phyloP scores from a whole-genome alignment of 768 basidiomycete species.

The Pluteus cervinus region DNA sequence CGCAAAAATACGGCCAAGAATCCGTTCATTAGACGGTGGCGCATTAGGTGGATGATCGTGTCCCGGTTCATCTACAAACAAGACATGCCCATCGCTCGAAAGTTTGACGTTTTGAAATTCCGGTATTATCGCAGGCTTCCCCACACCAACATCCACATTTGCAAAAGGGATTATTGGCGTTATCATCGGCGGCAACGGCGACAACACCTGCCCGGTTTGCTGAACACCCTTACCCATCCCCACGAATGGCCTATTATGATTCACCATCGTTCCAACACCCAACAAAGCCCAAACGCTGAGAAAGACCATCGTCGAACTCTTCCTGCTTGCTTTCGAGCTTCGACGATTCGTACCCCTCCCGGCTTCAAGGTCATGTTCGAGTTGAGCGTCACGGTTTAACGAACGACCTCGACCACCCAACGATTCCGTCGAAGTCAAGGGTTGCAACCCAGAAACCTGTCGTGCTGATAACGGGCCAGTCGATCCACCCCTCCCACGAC shows the following conservation, averaged over 20 bases:
- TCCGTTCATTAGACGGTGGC: slow-evolving; percentile 40
- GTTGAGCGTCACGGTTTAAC: too few species aligned
- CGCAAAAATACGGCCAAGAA: slow-evolving; percentile 87
- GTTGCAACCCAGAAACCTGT: too few species aligned
- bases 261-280: slow-evolving; percentile 48
- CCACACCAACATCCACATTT: not conserved
- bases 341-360: too few species aligned
- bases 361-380: too few species aligned
- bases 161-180: not conserved
- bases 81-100: too few species aligned
- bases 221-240: slow-evolving; percentile 6
- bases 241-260: too few species aligned
- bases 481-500: too few species aligned
- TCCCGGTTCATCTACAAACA: too few species aligned
- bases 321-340: slow-evolving; percentile 59
- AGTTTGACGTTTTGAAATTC: too few species aligned
- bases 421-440: slow-evolving; percentile 27
- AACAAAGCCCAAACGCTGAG: slow-evolving; percentile 73
- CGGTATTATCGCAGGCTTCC: too few species aligned
- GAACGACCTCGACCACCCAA: too few species aligned
- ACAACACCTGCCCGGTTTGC: not conserved
- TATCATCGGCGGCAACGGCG: not conserved
- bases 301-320: slow-evolving; percentile 76
- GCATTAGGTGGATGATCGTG: slow-evolving; percentile 7
- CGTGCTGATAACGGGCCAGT: too few species aligned